Conservation (phyloP, 2,329 filamentous ascomycete genomes). For the Trichophyton simii region DNA sequence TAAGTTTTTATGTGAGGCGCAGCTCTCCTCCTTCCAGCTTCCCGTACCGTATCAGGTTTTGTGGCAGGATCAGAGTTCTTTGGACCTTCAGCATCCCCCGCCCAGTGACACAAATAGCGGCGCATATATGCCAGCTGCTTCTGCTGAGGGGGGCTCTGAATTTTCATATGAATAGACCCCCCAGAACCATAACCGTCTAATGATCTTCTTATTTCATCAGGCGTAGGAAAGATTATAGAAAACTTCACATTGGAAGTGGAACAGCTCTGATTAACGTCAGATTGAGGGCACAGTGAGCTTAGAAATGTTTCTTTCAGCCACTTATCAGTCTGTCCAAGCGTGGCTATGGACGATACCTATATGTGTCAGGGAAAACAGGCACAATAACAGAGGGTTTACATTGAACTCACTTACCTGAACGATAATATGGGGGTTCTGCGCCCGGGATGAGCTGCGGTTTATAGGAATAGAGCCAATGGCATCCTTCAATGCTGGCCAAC, state of each 20-base stretch:
- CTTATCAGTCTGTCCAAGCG: constrained; percentile 54
- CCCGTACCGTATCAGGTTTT: constrained; percentile 16
- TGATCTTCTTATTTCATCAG: constrained; percentile 62
- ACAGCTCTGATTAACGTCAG: constrained; percentile 11
- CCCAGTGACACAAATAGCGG: constrained; percentile 65
- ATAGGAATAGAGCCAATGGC: constrained; percentile 45
- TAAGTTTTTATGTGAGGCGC: constrained; percentile 89
- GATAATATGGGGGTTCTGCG: constrained; percentile 25
- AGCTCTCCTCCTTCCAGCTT: constrained; percentile 53
- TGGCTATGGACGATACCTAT: constrained; percentile 72
- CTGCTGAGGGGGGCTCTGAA: constrained; percentile 54
- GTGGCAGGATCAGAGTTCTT: background rate
- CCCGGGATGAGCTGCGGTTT: constrained; percentile 20
- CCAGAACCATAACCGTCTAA: constrained; percentile 69
- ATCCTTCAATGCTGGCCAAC: constrained; percentile 57
- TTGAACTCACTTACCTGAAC: constrained; percentile 20
- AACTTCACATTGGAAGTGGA: constrained; percentile 37
- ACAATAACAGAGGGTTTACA: background rate
- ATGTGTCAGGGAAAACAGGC: constrained; percentile 40
- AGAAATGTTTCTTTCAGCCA: constrained; percentile 62
- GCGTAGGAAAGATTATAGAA: constrained; percentile 68
- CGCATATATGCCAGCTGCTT: constrained; percentile 63
- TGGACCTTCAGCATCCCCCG: constrained; percentile 38
- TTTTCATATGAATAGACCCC: constrained; percentile 69
- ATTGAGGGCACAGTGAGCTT: constrained; percentile 24